Evolutionary conservation across 202 grass and related monocot genomes (phyloP).

Genomic region (Brachypodium distachyon): DNA sequence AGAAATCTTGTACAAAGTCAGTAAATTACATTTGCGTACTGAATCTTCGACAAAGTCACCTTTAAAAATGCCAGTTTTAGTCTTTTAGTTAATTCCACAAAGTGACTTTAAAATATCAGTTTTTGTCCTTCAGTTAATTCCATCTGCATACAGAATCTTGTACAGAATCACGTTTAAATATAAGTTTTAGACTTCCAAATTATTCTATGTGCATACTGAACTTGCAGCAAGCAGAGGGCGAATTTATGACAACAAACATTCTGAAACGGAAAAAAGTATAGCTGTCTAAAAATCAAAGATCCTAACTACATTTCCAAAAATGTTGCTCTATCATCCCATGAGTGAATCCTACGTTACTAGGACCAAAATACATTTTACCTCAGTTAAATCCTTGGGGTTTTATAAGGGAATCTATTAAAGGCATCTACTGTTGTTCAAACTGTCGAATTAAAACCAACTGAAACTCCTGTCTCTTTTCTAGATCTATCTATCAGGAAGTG

Average conservation of each 20-base stretch:
- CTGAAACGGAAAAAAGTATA: background rate
- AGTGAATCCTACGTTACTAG: background rate
- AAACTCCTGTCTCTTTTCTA: background rate
- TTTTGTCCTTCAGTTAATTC: background rate
- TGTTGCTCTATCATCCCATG: background rate
- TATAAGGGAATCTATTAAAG: background rate
- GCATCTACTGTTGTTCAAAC: background rate
- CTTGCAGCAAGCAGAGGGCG: background rate
- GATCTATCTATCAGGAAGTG: background rate
- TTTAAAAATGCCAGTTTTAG: background rate
- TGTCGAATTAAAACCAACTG: background rate
- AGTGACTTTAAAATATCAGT: background rate
- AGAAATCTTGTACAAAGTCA: background rate
- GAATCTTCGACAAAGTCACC: background rate
- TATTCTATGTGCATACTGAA: slow-evolving; percentile 1
- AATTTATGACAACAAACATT: background rate
- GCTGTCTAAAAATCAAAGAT: background rate
- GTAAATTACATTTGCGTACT: background rate
- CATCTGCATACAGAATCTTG: background rate
- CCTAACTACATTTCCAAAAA: background rate
- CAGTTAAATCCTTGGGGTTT: background rate
- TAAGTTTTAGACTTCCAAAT: background rate
- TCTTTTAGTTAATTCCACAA: background rate
- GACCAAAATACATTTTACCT: background rate
- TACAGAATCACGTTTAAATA: background rate